phyloP scores from a whole-genome alignment of 2,329 filamentous ascomycete genomes.

The Aureobasidium sp. region DNA sequence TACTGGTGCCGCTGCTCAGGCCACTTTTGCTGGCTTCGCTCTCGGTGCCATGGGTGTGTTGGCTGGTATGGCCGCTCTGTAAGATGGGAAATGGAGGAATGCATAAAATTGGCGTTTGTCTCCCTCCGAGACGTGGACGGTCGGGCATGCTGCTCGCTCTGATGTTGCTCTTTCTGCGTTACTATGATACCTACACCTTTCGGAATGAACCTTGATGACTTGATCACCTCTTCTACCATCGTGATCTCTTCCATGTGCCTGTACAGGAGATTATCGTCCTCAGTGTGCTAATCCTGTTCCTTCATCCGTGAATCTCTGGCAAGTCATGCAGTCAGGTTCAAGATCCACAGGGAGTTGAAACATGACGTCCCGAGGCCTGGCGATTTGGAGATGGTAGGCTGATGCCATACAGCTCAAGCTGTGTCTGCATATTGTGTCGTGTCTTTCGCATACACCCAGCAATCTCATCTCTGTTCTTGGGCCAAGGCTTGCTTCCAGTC shows the following conservation, averaged over 20 bases:
- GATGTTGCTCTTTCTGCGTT: background rate
- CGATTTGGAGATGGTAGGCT: background rate
- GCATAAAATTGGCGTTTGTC: conserved; percentile 1
- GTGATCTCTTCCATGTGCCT: background rate
- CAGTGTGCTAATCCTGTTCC: background rate
- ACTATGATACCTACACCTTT: conserved; percentile 6
- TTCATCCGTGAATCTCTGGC: background rate
- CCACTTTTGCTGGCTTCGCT: conserved; percentile 26
- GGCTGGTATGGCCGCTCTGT: conserved; percentile 18
- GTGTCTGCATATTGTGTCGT: background rate
- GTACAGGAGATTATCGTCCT: background rate
- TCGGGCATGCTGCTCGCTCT: background rate
- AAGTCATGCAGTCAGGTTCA: too few species aligned
- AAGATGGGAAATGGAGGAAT: background rate
- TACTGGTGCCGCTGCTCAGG: conserved; percentile 23
- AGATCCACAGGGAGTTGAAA: background rate
- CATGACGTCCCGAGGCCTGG: background rate
- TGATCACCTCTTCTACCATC: background rate
- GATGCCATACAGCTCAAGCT: background rate
- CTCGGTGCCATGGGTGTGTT: conserved; percentile 27
- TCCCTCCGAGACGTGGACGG: background rate
- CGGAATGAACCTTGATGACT: background rate
- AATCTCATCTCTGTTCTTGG: conserved; percentile 6
- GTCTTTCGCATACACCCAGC: background rate
- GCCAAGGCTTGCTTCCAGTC: conserved; percentile 35